These are phyloP conservation scores for Pharus latifolius DNA, from an alignment of 176 grass and related monocot genomes.

Conservation along the genomic window DNA sequence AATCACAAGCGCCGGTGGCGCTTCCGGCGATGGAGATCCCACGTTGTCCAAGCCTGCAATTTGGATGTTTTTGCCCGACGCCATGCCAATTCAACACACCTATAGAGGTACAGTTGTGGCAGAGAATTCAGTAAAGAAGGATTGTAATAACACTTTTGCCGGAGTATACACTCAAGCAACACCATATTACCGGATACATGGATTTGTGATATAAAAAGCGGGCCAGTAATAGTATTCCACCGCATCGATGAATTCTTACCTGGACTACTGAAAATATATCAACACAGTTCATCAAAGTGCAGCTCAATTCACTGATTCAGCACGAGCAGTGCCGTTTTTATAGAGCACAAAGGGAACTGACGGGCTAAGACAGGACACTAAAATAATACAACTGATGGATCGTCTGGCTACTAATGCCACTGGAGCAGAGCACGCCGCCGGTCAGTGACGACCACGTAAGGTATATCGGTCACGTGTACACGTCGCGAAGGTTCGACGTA, in stretches of 20 bases:
- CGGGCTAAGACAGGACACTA: too few relatives aligned
- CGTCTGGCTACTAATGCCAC: too few relatives aligned
- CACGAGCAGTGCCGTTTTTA: background rate
- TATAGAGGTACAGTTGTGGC: too few relatives aligned
- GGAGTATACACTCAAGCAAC: too few relatives aligned
- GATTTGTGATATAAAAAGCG: too few relatives aligned
- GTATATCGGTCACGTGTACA: background rate
- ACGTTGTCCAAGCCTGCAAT: background rate
- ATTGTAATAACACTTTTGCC: too few relatives aligned
- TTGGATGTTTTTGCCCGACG: background rate
- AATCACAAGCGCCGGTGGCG: background rate
- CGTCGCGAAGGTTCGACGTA: slow-evolving; percentile 2
- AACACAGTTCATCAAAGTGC: background rate
- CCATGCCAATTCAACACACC: background rate
- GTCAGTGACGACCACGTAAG: background rate
- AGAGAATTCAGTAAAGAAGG: too few relatives aligned
- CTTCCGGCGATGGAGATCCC: background rate
- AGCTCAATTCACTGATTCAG: too few relatives aligned
- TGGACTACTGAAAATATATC: background rate
- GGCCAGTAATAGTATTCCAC: too few relatives aligned
- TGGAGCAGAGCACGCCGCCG: background rate
- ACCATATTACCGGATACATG: too few relatives aligned
- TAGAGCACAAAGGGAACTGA: background rate
- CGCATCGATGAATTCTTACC: too few relatives aligned
- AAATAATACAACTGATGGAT: too few relatives aligned